Evolutionary conservation across 2,329 filamentous ascomycete species (phyloP), one percentile per base, ranked within the genome.

Genomic region (Claviceps monticola): DNA sequence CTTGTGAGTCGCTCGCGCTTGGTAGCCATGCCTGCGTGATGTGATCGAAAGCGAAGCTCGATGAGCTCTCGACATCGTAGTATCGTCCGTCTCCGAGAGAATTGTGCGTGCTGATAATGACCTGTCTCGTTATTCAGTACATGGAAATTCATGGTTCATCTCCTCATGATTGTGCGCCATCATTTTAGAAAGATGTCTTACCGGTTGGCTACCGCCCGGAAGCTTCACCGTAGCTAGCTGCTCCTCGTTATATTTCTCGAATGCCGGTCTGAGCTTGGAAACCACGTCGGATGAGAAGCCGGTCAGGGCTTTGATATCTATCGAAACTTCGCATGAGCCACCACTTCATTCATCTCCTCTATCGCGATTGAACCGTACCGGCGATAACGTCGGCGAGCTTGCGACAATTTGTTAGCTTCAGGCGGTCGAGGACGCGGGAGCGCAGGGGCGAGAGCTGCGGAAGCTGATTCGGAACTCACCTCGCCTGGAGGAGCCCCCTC

Each of bases 401-500:
- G 55, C 44, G 41, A 53, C 16, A 47, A 46, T 49, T 45, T 57
- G 48, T 68, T 64, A 68, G 65, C 61, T 59, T 56, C 51, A 37
- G 34, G 48, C 39, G 4, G 37, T 49, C 52, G 53, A 50, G 9
- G 19, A 55, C 57, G 58, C 54, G 54, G 51, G 52, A 13, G 55
- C 57, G 58, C 54, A 54, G 51, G 52, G 29, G 17, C 23, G 23
- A 16, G 51, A 56, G 51, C 39, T 50, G 17, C 23, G 43, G 51
- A 26, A 44, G 26, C 34, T 44, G 23, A 23, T 39, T 51, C 56
- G 56, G 57, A 57, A 71, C 53, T 61, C 80, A 95, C 91, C 85
- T 98, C 93, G 74, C 93, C 93, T 21, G 93, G 93, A 47, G 93
- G 93, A 62, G 93, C 89, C 64, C 88, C 88, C 73, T 95, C 84